Evolutionary conservation across 805 yeast genomes (phyloP), one percentile per base, ranked within the genome.

Genomic region (Starmerella powellii): DNA sequence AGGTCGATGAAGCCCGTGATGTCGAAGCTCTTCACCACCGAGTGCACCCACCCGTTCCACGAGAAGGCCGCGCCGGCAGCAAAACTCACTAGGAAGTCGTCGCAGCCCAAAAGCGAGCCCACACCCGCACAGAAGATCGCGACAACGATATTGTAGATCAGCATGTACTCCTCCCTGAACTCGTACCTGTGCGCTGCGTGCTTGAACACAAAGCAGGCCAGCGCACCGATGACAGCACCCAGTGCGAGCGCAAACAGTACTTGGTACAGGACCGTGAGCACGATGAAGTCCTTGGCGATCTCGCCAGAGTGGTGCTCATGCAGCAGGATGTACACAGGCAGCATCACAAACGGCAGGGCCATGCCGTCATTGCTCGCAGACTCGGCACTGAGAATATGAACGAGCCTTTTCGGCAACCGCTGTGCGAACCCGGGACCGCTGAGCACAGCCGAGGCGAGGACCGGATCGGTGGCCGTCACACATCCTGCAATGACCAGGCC

Each of bases 381-480:
- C 54, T 79, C 87, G 1, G 84, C 83, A 26, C 77, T 66, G 36
- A 79, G 62, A 41, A 79, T 62, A 49, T 76, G 70, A 49, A 82
- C 63, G 44, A 79, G 65, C 49, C 72, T 75, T 2, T 79, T 75
- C 27, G 79, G 81, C 30, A 61, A 51, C 47, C 76, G 62, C 53
- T 72, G 73, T 8, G 84, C 82, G 56, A 79, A 79, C 50, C 85
- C 85, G 48, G 76, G 76, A 24, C 80, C 83, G 31, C 78, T 78
- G 10, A 53, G 40, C 1, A 83, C 81, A 32, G 80, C 80, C 32
- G 53, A 49, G 13, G 54, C 53, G 3, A 50, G 43, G 34, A 79
- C 80, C 2, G 86, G 87, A 58, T 79, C 87, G 0, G 87, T 79
- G 6, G 86, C 85, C 0, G 87, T 79, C 40, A 78, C 72, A 57